A percentile compares a stretch with the other conserved stretches of the same genome.
Conservation (phyloP, 2,329 filamentous ascomycete genomes). For the Samsoniella hepiali region DNA sequence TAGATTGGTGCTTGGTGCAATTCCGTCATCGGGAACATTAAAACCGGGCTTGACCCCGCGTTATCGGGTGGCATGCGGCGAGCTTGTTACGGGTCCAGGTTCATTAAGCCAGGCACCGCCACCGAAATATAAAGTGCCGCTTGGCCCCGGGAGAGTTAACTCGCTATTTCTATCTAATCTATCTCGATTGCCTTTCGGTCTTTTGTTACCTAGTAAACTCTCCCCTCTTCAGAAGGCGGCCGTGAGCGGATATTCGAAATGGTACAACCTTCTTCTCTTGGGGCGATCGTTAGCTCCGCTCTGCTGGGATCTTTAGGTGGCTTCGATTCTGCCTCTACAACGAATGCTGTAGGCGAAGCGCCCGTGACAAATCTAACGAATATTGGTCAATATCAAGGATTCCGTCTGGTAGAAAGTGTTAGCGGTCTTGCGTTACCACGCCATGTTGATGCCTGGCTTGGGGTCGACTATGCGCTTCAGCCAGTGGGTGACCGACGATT, state of each 20-base stretch:
- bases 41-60: neutral
- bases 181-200: too few species aligned
- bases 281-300: conserved; percentile 7
- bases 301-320: neutral
- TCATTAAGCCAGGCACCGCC: neutral
- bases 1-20: neutral
- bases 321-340: neutral
- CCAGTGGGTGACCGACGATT: conserved; percentile 42
- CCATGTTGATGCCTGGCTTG: conserved; percentile 45
- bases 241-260: neutral
- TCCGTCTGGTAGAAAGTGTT: conserved; percentile 26
- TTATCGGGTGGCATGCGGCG: neutral
- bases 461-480: conserved; percentile 44
- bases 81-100: too few species aligned
- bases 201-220: neutral
- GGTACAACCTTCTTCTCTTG: conserved; percentile 4
- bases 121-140: neutral
- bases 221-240: neutral
- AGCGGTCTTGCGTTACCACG: conserved; percentile 31
- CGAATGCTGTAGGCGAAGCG: neutral
- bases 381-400: neutral
- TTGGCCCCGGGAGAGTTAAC: neutral
- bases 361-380: neutral
- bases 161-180: neutral
- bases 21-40: neutral